phyloP scores from a whole-genome alignment of 2,329 filamentous ascomycete species.

The Claviceps fusiformis region DNA sequence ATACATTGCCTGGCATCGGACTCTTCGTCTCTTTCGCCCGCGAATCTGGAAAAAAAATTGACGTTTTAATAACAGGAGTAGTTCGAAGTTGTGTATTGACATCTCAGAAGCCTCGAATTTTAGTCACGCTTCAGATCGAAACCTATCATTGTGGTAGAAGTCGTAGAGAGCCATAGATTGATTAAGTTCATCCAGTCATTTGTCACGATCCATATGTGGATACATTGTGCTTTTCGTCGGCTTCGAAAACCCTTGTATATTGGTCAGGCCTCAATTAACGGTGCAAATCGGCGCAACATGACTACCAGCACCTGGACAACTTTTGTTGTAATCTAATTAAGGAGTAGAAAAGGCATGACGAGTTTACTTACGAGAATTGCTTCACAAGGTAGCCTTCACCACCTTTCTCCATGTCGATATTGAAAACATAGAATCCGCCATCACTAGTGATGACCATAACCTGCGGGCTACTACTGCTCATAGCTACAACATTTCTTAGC shows the following conservation, averaged over 20 bases:
- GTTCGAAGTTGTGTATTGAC: neutral
- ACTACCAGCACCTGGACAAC: neutral
- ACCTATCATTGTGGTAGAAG: neutral
- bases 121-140: neutral
- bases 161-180: neutral
- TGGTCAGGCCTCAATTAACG: slow-evolving; percentile 1
- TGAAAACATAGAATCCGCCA: slow-evolving; percentile 88
- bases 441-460: slow-evolving; percentile 98
- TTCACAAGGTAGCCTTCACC: slow-evolving; percentile 86
- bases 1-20: neutral
- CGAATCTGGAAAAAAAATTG: too few relatives aligned
- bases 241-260: slow-evolving; percentile 33
- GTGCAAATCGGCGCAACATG: neutral
- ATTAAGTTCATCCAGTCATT: neutral
- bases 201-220: slow-evolving; percentile 25
- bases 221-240: slow-evolving; percentile 40
- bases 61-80: neutral
- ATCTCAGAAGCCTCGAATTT: neutral
- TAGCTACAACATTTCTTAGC: slow-evolving; percentile 83
- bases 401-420: slow-evolving; percentile 85
- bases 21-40: neutral
- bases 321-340: neutral
- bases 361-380: slow-evolving; percentile 66
- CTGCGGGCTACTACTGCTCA: slow-evolving; percentile 87
- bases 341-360: slow-evolving; percentile 8